Evolutionary conservation across 495 filamentous ascomycete genomes (phyloP), one percentile per base, ranked within the genome.

Genomic region (Daldinia loculata): DNA sequence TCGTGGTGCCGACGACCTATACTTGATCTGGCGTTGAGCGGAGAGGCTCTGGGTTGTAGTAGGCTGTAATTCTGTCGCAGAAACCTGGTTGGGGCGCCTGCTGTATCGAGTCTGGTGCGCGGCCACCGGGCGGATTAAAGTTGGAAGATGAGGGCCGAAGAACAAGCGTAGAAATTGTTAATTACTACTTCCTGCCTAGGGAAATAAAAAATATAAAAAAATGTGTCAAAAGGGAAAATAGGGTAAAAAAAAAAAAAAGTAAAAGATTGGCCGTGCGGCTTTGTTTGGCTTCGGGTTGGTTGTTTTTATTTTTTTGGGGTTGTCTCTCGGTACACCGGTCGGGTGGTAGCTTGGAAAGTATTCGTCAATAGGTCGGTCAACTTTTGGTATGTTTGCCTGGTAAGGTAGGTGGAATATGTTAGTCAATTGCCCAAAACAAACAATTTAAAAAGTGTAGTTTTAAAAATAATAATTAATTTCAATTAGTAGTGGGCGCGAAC

Each of bases 1-100:
- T 83, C 83, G 80, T 84, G 79, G 82, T 85, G 83, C 83, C 83
- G 83, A 85, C 79, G 82, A 81, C 80, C 83, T 85, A 85, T 84
- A 83, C 83, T 84, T 81, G 81, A 84, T 85, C 82, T 84, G 83
- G 83, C 77, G 80, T 78, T 78, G 82, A 82, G 82, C 81, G 82
- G 81, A 84, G 81, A 82, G 77, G 64, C 72, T 76, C 72, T 76
- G 59, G 72, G 67, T 76, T 71, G 74, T 78, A 78, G 80, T 70
- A 77, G 72, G 74, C 69, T 68, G 80, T 75, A 78, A 78, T 79
- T 80, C 77, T 82, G 81, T 84, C 76, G 82, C 81, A 81, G 79
- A 81, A 81, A 83, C 81, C 82, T 80, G 82, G 82, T 84, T 84
- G 79, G 80, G 71, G 81, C 77, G 80, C 75, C 82, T 81, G 77